phyloP scores from a whole-genome alignment of 257 asterid species.

The Gynochthodes officinalis region DNA sequence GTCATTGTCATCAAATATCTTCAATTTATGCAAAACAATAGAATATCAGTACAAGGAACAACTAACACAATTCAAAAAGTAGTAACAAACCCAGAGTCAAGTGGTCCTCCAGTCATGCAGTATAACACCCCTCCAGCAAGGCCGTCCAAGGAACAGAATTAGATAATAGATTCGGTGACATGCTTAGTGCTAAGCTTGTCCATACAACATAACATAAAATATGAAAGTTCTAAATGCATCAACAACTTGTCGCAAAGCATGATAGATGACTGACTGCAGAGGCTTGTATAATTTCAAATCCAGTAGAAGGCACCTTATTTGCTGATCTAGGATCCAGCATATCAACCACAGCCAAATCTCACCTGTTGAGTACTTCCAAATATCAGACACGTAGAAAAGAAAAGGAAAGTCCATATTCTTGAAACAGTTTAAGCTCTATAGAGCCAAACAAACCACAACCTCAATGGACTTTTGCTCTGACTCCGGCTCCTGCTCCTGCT shows the following conservation, averaged over 20 bases:
- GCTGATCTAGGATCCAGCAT: constrained; percentile 1
- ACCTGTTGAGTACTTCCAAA: constrained; percentile 9
- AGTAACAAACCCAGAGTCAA: not conserved
- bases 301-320: not conserved
- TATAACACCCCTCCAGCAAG: not conserved
- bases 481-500: constrained; percentile 65
- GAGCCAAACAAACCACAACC: constrained; percentile 34
- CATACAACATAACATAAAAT: not conserved
- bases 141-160: not conserved
- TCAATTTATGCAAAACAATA: too few relatives aligned
- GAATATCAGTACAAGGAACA: too few relatives aligned
- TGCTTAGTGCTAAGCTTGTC: not conserved
- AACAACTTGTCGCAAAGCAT: not conserved
- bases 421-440: not conserved
- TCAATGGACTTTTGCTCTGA: constrained; percentile 66
- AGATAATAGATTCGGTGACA: not conserved
- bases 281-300: not conserved
- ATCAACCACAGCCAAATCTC: not conserved
- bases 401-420: not conserved
- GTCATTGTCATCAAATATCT: not conserved
- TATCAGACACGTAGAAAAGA: not conserved
- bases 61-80: not conserved
- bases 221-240: not conserved
- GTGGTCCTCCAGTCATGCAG: not conserved
- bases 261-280: not conserved